phyloP scores from a whole-genome alignment of 441 rosid species.

The Gossypium davidsonii region DNA sequence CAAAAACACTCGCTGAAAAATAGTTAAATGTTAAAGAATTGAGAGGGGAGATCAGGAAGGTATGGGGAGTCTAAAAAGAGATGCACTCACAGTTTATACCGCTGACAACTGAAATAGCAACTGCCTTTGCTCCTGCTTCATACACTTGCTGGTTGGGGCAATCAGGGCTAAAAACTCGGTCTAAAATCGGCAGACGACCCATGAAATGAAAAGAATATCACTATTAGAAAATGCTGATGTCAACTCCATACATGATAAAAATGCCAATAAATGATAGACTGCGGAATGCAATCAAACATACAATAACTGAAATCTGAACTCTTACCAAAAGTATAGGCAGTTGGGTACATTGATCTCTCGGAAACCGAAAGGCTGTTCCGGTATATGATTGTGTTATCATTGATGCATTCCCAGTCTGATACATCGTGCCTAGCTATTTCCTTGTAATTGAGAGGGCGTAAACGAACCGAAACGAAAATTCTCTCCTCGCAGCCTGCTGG shows the following conservation, averaged over 20 bases:
- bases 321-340: constrained; percentile 69
- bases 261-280: background rate
- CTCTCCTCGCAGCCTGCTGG: constrained; percentile 42
- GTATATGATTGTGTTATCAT: constrained; percentile 46
- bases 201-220: constrained; percentile 8
- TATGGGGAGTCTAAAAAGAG: background rate
- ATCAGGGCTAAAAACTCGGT: constrained; percentile 56
- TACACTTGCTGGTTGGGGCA: constrained; percentile 51
- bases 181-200: constrained; percentile 32
- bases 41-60: background rate
- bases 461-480: constrained; percentile 57
- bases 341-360: constrained; percentile 64
- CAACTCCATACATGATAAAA: background rate
- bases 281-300: background rate
- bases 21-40: constrained; percentile 6
- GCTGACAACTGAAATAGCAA: constrained; percentile 62
- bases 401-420: constrained; percentile 71
- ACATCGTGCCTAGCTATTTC: constrained; percentile 51
- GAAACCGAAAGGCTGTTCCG: constrained; percentile 51
- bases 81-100: constrained; percentile 48
- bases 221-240: background rate
- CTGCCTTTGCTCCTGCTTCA: constrained; percentile 58
- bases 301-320: constrained; percentile 9
- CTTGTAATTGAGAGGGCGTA: constrained; percentile 62
- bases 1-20: constrained; percentile 87